Evolutionary conservation across 257 asterid species (phyloP).

Genomic region (Leptodermis oblonga): DNA sequence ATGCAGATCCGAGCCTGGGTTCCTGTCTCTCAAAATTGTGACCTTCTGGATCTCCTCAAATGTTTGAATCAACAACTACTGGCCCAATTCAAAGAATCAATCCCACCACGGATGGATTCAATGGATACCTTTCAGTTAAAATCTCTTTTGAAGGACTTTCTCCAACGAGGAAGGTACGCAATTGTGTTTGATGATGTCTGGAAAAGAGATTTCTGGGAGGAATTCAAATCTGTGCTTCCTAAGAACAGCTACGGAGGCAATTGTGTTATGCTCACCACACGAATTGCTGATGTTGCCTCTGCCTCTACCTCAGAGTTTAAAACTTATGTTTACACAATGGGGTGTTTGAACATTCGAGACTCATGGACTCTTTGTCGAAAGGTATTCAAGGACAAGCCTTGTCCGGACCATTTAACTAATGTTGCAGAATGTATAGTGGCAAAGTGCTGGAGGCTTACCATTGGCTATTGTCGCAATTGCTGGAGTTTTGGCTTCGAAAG

Average conservation of each 20-base stretch:
- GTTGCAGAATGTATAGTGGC: not conserved
- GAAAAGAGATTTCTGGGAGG: slow-evolving; percentile 9
- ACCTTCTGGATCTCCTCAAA: not conserved
- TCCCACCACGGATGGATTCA: not conserved
- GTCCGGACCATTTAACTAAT: not conserved
- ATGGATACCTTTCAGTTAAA: not conserved
- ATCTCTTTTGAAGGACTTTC: not conserved
- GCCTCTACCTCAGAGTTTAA: not conserved
- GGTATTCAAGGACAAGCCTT: not conserved
- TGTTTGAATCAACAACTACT: not conserved
- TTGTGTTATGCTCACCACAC: no score
- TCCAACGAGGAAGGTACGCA: no score
- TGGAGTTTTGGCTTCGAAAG: not conserved
- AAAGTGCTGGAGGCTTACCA: not conserved
- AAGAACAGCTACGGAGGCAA: no score
- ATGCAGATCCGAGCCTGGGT: not conserved
- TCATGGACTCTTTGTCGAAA: not conserved
- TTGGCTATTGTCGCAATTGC: not conserved
- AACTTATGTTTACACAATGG: not conserved
- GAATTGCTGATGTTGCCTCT: not conserved
- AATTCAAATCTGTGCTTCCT: slow-evolving; percentile 16
- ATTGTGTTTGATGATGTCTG: slow-evolving; percentile 26
- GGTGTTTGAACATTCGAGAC: not conserved
- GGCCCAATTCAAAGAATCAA: no score
- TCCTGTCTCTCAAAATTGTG: not conserved